phyloP scores from a whole-genome alignment of 805 yeast genomes.

The Debaryomyces maramus region DNA sequence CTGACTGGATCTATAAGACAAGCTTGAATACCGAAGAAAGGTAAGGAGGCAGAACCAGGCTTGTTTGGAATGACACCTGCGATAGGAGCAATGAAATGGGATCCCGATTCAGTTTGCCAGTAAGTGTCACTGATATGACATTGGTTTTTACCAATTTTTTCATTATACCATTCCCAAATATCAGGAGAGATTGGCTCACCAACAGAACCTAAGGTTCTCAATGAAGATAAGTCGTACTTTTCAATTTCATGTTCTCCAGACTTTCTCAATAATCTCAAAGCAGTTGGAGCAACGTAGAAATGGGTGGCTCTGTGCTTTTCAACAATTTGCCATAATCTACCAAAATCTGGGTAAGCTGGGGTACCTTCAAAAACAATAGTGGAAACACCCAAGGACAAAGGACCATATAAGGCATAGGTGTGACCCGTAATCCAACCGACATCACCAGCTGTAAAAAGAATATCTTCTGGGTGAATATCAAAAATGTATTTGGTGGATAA shows the following conservation, averaged over 20 bases:
- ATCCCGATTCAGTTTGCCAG: slow-evolving; percentile 89
- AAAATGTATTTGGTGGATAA: slow-evolving; percentile 73
- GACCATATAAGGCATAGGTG: slow-evolving; percentile 81
- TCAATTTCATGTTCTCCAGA: slow-evolving; percentile 67
- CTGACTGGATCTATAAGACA: slow-evolving; percentile 71
- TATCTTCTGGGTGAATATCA: slow-evolving; percentile 73
- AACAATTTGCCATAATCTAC: slow-evolving; percentile 79
- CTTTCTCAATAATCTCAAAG: slow-evolving; percentile 71
- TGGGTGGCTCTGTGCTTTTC: slow-evolving; percentile 71
- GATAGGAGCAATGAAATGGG: slow-evolving; percentile 74
- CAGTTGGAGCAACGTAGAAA: slow-evolving; percentile 85
- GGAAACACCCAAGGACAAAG: slow-evolving; percentile 72
- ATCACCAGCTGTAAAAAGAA: slow-evolving; percentile 84
- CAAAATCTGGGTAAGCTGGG: slow-evolving; percentile 79
- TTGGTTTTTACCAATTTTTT: slow-evolving; percentile 65
- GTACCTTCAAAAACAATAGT: slow-evolving; percentile 84
- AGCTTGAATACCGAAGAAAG: slow-evolving; percentile 79
- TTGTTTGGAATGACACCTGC: slow-evolving; percentile 77
- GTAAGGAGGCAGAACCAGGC: slow-evolving; percentile 84
- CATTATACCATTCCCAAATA: slow-evolving; percentile 85
- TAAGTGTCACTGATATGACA: slow-evolving; percentile 79
- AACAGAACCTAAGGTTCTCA: slow-evolving; percentile 76
- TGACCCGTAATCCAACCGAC: slow-evolving; percentile 93
- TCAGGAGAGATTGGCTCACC: slow-evolving; percentile 88
- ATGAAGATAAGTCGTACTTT: slow-evolving; percentile 59